Percentiles rank a stretch among this genome's conserved stretches.
phyloP scores from a whole-genome alignment of 768 basidiomycete species.

The Lactarius hengduanensis region DNA sequence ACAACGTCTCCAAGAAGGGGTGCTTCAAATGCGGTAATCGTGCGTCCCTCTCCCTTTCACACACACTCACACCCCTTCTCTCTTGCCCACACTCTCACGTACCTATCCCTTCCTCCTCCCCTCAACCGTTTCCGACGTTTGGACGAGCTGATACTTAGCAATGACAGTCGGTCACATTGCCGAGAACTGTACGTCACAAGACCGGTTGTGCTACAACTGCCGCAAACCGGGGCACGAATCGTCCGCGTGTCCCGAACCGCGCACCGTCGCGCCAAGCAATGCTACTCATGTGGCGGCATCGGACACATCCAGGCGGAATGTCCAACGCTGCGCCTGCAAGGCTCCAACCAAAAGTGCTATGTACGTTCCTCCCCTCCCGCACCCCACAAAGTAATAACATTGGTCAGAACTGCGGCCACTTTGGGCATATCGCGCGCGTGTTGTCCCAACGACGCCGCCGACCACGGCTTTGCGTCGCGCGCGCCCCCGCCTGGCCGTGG shows the following conservation, averaged over 20 bases:
- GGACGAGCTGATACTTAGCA: constrained; percentile 26
- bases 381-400: too few relatives aligned
- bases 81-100: background rate
- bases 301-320: constrained; percentile 90
- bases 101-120: background rate
- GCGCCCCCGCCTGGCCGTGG: constrained; percentile 71
- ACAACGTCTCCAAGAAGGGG: constrained; percentile 81
- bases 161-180: constrained; percentile 85
- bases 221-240: constrained; percentile 94
- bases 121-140: constrained; percentile 2
- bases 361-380: constrained; percentile 43
- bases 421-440: constrained; percentile 77
- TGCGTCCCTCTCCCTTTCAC: constrained; percentile 42
- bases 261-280: constrained; percentile 85
- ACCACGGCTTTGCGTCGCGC: constrained; percentile 58
- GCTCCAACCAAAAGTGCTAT: constrained; percentile 78
- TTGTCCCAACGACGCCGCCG: constrained; percentile 60
- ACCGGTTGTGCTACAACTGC: constrained; percentile 93
- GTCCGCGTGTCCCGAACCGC: constrained; percentile 80
- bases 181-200: constrained; percentile 85
- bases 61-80: background rate
- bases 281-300: constrained; percentile 90
- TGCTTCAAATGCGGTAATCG: constrained; percentile 95
- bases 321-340: constrained; percentile 71
- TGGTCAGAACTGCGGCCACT: constrained; percentile 61